Conservation (phyloP, 148 eudicot species). For the Rhododendron vialii region DNA sequence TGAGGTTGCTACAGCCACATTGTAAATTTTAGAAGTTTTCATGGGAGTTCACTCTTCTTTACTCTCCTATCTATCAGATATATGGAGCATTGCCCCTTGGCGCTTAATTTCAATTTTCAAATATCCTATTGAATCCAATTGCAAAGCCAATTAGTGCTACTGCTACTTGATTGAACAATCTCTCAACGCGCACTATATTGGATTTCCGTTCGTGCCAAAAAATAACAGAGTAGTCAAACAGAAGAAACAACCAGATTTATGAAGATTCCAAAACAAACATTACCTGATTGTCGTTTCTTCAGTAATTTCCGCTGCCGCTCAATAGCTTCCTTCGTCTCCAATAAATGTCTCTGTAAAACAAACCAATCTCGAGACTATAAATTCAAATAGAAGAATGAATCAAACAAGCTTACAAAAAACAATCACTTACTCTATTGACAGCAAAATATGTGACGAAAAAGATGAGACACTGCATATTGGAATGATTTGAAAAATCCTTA, state of each 20-base stretch:
- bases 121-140: background rate
- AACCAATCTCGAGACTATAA: background rate
- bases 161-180: conserved; percentile 1
- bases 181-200: background rate
- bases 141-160: background rate
- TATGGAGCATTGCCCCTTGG: background rate
- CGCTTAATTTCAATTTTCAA: background rate
- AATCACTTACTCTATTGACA: background rate
- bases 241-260: background rate
- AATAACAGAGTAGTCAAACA: background rate
- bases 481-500: background rate
- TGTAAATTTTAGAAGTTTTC: background rate
- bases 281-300: conserved; percentile 87
- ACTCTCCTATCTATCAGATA: background rate
- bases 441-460: background rate
- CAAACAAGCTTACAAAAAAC: conserved; percentile 1
- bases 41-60: conserved; percentile 1
- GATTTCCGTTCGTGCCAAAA: background rate
- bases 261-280: background rate
- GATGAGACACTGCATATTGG: background rate
- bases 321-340: conserved; percentile 81
- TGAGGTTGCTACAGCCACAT: background rate
- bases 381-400: background rate
- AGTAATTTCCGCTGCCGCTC: conserved; percentile 87
- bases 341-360: conserved; percentile 58